Evolutionary conservation across 352 stramenopile species (phyloP), one percentile per base, ranked within the genome.

Genomic region (Plasmopara viticola): DNA sequence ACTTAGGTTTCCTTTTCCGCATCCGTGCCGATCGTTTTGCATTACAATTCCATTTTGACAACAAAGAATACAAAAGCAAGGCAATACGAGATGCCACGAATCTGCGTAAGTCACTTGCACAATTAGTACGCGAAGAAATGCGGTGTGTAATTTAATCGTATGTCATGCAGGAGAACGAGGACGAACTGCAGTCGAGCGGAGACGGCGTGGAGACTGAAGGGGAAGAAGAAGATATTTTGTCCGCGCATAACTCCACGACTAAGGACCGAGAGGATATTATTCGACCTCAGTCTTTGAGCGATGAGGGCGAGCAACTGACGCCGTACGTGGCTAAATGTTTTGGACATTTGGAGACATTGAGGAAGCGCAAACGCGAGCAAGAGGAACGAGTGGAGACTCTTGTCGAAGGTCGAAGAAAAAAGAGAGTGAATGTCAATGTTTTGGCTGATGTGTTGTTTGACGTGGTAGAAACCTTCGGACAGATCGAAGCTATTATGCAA

Each of bases 341-440:
- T 34, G 48, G 44, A 6, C 62, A 73, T 28, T 34, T 73, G 17
- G 56, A 70, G 29, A 68, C 56, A 14, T 56, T 86, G 35, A 56
- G 67, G 34, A 76, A 81, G 39, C 72, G 74, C 28, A 86, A 86
- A 48, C 54, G 60, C 38, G 62, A 78, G 17, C 74, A 86, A 48
- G 70, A 86, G 39, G 62, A 81, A 53, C 70, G 68, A 39, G 60
- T 86, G 9, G 74, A 74, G 46, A 48, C 62, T 29, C 67, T 86
- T 1, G 58, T 86, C 15, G 58, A 86, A 68, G 57, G 74, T 86
- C 46, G 31, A 29, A 20, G 35, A 3, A 60, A 6, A 30, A 5
- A 50, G 31, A 30, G 12, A 18, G 0, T 15, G 30, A 7, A 34
- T 35, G 31, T 7, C 14, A 4, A 33, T 1, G 18, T 9, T 47